Base-by-base conservation (phyloP, 371 early-diverging fungal species). In the Syncephalastrum monosporum region DNA sequence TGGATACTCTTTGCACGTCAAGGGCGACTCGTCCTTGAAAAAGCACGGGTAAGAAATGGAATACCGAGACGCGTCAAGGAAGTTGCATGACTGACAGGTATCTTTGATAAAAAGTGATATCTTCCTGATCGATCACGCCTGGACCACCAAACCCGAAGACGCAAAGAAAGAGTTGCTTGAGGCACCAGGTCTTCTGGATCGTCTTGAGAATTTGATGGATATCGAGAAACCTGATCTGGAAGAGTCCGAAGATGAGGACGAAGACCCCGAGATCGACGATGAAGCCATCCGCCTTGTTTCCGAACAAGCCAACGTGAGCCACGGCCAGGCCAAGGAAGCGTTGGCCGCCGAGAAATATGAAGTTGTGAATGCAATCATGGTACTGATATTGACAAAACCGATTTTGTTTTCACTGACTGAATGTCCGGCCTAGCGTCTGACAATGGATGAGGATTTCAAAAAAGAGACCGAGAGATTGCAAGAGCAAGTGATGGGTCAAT, bases 101-200 rank as follows among this genome's bases (percentile, higher is more conserved):
- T 12, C 38, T 8, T 8, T 10, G 51, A 27, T 17, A 16, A 1
- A 47, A 57, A 82, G 86, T 44, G 75, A 86, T 21, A 84, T 89
- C 47, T 89, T 86, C 58, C 61, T 89, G 54, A 69, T 87, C 8
- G 88, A 87, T 55, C 87, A 87, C 59, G 86, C 87, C 21, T 89
- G 89, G 89, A 89, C 89, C 5, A 89, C 88, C 17, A 74, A 79
- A 5, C 75, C 83, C 1, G 84, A 82, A 42, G 76, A 66, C 19
- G 85, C 82, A 1, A 71, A 69, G 23, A 67, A 79, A 42, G 81
- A 87, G 53, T 72, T 89, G 10, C 52, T 61, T 17, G 64, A 70
- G n/a, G 77, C 78, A 14, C 79, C 75, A 0, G 72, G 69, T 7
- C 60, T 89, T 42, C 56, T 87, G 55, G 84, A 85, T 17, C 84